These are phyloP conservation scores for Detonula confervacea DNA, from an alignment of 352 stramenopile genomes.

Conservation along the genomic window DNA sequence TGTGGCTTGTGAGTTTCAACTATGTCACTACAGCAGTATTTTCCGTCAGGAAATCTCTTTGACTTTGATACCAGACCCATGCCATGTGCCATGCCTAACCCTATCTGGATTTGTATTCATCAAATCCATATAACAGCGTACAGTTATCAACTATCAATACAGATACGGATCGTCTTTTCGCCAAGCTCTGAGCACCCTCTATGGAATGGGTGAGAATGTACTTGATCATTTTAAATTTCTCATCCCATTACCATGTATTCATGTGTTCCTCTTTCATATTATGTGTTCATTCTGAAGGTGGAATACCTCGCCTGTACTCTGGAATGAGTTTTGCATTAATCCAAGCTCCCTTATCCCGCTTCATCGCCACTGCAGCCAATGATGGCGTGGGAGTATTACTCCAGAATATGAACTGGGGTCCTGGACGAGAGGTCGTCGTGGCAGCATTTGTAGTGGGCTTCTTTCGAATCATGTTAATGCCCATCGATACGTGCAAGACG, in stretches of 20 bases:
- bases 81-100: background rate
- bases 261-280: background rate
- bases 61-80: no score
- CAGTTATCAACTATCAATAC: slow-evolving; percentile 83
- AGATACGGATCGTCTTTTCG: slow-evolving; percentile 72
- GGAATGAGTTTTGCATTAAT: slow-evolving; percentile 85
- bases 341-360: slow-evolving; percentile 84
- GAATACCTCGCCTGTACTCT: slow-evolving; percentile 87
- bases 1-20: slow-evolving; percentile 85
- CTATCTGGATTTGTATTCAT: background rate
- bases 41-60: no score
- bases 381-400: slow-evolving; percentile 85
- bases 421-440: slow-evolving; percentile 67
- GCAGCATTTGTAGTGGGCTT: slow-evolving; percentile 71
- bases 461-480: slow-evolving; percentile 78
- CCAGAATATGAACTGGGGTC: slow-evolving; percentile 73
- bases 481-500: slow-evolving; percentile 90
- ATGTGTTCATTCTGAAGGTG: no score
- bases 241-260: background rate
- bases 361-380: slow-evolving; percentile 88
- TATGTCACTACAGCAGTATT: no score
- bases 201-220: slow-evolving; percentile 54
- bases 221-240: background rate
- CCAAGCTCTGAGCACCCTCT: slow-evolving; percentile 59
- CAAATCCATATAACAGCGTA: slow-evolving; percentile 44